These are phyloP conservation scores for Cicer chorassanicum DNA, from an alignment of 306 rosid genomes.

Conservation along the genomic window DNA sequence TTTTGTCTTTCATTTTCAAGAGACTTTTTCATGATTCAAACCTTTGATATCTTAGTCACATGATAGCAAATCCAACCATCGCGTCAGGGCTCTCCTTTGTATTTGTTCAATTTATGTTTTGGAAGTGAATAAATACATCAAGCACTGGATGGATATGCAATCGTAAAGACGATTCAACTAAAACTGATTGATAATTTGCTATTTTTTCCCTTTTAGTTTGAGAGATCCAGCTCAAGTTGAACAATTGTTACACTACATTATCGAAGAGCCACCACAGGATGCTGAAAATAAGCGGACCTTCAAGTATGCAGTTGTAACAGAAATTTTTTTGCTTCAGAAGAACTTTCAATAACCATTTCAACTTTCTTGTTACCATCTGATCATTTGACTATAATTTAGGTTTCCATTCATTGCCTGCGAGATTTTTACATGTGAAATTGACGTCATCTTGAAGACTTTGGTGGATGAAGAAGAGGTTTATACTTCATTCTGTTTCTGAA, in stretches of 20 bases:
- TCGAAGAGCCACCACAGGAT: slow-evolving; percentile 92
- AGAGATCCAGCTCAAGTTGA: slow-evolving; percentile 96
- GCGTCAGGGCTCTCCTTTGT: not conserved
- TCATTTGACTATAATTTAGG: slow-evolving; percentile 59
- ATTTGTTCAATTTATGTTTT: slow-evolving; percentile 21
- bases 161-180: slow-evolving; percentile 31
- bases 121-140: slow-evolving; percentile 17
- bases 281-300: slow-evolving; percentile 88
- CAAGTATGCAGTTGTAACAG: slow-evolving; percentile 64
- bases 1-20: not conserved
- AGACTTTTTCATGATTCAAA: not conserved
- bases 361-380: slow-evolving; percentile 39
- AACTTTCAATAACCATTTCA: slow-evolving; percentile 13
- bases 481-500: slow-evolving; percentile 34
- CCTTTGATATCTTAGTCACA: slow-evolving; percentile 7
- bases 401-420: slow-evolving; percentile 97
- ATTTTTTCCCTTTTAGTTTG: slow-evolving; percentile 59
- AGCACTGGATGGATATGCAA: slow-evolving; percentile 16
- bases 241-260: slow-evolving; percentile 75
- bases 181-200: slow-evolving; percentile 38
- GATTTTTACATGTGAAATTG: slow-evolving; percentile 96
- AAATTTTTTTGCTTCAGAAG: slow-evolving; percentile 18
- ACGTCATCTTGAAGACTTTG: slow-evolving; percentile 94
- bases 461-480: slow-evolving; percentile 98
- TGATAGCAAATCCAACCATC: not conserved